Percentiles rank a stretch among this genome's conserved stretches.
Conservation (phyloP, 140 eudicot species). For the Senecio squalidus region DNA sequence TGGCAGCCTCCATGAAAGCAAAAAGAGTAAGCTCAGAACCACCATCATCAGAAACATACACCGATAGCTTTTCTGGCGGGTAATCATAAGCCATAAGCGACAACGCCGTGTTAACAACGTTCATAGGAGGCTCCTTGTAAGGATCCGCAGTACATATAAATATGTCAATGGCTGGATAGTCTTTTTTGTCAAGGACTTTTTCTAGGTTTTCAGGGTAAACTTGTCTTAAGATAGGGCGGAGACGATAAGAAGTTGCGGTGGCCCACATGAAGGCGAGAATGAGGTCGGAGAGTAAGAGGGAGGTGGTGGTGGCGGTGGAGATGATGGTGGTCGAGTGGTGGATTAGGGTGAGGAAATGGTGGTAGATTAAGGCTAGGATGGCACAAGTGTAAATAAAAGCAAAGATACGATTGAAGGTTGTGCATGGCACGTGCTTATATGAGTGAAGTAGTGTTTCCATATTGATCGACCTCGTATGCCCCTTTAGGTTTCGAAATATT, state of each 20-base stretch:
- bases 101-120: constrained; percentile 43
- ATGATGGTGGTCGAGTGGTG: constrained; percentile 26
- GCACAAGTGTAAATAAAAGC: constrained; percentile 38
- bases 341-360: constrained; percentile 39
- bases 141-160: constrained; percentile 62
- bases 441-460: constrained; percentile 26
- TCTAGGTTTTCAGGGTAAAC: constrained; percentile 42
- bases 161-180: constrained; percentile 42
- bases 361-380: constrained; percentile 33
- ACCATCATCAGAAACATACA: constrained; percentile 55
- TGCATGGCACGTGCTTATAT: constrained; percentile 25
- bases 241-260: constrained; percentile 41
- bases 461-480: neutral
- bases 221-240: constrained; percentile 36
- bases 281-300: constrained; percentile 34
- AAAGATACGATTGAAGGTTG: constrained; percentile 33
- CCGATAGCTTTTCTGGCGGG: constrained; percentile 40
- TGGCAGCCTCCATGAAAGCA: constrained; percentile 47
- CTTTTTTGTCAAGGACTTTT: constrained; percentile 16
- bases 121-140: constrained; percentile 40
- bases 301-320: constrained; percentile 24
- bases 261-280: constrained; percentile 50
- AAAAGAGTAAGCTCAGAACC: constrained; percentile 41
- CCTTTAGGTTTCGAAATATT: neutral
- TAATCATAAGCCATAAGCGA: constrained; percentile 53